phyloP scores from a whole-genome alignment of 2,329 filamentous ascomycete genomes.

The Sphaceloma murrayae region DNA sequence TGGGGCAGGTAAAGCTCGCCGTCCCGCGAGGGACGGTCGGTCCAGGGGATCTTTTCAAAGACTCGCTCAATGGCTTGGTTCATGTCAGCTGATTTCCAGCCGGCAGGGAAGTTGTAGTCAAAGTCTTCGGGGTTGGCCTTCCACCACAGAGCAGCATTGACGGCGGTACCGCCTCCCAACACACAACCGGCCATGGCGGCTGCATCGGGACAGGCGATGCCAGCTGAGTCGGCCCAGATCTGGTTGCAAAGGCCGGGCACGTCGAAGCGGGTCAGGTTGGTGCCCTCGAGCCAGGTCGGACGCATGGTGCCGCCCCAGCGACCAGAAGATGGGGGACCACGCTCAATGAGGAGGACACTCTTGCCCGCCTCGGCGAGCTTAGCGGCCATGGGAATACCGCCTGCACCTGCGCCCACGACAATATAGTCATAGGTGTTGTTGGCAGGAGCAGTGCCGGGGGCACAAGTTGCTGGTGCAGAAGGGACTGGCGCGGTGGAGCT shows the following conservation, averaged over 20 bases:
- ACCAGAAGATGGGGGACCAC: constrained; percentile 48
- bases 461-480: constrained; percentile 20
- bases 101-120: constrained; percentile 61
- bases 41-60: constrained; percentile 62
- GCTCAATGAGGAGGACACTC: constrained; percentile 50
- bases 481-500: constrained; percentile 25
- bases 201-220: constrained; percentile 59
- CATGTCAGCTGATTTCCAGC: constrained; percentile 60
- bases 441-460: constrained; percentile 27
- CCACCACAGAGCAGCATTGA: constrained; percentile 54
- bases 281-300: constrained; percentile 52
- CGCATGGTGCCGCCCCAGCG: constrained; percentile 54
- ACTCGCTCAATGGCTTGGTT: constrained; percentile 49
- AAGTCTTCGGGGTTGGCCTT: constrained; percentile 56
- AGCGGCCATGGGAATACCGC: constrained; percentile 51
- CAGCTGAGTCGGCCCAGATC: constrained; percentile 51
- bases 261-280: constrained; percentile 59
- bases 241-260: constrained; percentile 62
- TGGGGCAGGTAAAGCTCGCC: constrained; percentile 57
- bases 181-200: constrained; percentile 65
- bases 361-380: constrained; percentile 55
- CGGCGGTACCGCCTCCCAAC: constrained; percentile 55
- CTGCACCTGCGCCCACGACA: constrained; percentile 53
- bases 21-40: constrained; percentile 55
- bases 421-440: constrained; percentile 52